Percentiles rank a stretch among this genome's conserved stretches.
phyloP scores from a whole-genome alignment of 2,329 filamentous ascomycete genomes.

The Trichothecium sympodiale region DNA sequence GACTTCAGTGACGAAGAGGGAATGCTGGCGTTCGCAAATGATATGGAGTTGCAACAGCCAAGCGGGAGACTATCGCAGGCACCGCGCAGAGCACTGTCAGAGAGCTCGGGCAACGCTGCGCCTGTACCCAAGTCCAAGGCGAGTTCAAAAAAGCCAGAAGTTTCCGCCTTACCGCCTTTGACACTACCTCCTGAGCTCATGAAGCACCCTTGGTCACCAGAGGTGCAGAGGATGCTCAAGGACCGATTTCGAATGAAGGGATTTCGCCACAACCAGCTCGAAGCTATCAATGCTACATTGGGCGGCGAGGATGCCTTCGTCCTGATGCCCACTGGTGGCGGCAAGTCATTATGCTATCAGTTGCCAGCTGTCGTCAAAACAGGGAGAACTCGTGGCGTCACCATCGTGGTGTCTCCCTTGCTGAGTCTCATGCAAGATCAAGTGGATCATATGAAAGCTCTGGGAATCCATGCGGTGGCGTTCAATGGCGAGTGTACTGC shows the following conservation, averaged over 20 bases:
- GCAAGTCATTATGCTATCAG: conserved; percentile 95
- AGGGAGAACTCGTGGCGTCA: conserved; percentile 76
- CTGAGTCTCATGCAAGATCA: conserved; percentile 97
- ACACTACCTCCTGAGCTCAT: conserved; percentile 43
- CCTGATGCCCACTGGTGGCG: conserved; percentile 94
- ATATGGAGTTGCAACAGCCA: conserved; percentile 33
- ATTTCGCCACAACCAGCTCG: conserved; percentile 83
- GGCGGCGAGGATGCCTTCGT: conserved; percentile 84
- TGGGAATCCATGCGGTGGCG: conserved; percentile 68
- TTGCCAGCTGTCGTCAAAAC: conserved; percentile 74
- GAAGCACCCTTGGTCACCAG: conserved; percentile 70
- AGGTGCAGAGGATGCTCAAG: conserved; percentile 71
- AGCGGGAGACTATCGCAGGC: conserved; percentile 10
- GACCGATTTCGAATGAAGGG: conserved; percentile 75
- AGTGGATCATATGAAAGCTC: conserved; percentile 65
- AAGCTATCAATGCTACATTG: conserved; percentile 91
- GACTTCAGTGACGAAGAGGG: conserved; percentile 40
- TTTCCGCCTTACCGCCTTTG: conserved; percentile 12
- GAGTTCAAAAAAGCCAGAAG: conserved; percentile 8
- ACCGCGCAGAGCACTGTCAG: conserved; percentile 28
- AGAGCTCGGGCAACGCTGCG: conserved; percentile 36
- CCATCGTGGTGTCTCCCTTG: conserved; percentile 87
- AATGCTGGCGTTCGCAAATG: conserved; percentile 40
- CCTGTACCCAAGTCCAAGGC: conserved; percentile 25
- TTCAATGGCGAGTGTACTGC: conserved; percentile 67